phyloP scores from a whole-genome alignment of 345 rosid genomes.

The Triadica sebifera region DNA sequence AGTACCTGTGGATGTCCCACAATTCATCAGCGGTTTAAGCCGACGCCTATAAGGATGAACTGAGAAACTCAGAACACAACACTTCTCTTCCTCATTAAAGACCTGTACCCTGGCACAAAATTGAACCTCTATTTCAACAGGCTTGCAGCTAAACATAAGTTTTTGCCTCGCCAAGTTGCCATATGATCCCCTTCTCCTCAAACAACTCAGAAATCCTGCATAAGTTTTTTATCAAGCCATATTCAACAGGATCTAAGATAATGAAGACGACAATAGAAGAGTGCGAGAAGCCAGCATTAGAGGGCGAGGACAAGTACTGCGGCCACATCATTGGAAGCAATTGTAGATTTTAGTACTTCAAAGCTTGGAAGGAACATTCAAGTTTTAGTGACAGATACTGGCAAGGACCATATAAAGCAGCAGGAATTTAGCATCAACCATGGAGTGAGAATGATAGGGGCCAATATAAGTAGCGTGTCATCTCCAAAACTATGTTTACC shows the following conservation, averaged over 20 bases:
- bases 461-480: constrained; percentile 13
- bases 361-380: constrained; percentile 8
- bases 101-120: constrained; percentile 4
- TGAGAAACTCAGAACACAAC: not conserved
- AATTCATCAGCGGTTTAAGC: not conserved
- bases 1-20: constrained; percentile 8
- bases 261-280: constrained; percentile 8
- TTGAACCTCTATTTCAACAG: constrained; percentile 6
- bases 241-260: constrained; percentile 14
- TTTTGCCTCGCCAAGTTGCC: constrained; percentile 14
- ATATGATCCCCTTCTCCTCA: constrained; percentile 18
- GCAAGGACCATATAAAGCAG: not conserved
- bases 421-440: not conserved
- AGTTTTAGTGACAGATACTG: constrained; percentile 3
- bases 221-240: not conserved
- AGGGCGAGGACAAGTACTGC: constrained; percentile 17
- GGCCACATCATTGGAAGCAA: constrained; percentile 16
- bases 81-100: constrained; percentile 12
- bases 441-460: constrained; percentile 6
- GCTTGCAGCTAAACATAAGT: constrained; percentile 4
- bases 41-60: constrained; percentile 2
- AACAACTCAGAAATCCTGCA: constrained; percentile 10
- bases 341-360: constrained; percentile 14
- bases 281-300: constrained; percentile 10
- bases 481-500: constrained; percentile 8